Evolutionary conservation across 2,329 filamentous ascomycete genomes (phyloP), one percentile per base, ranked within the genome.

Genomic region (Colletotrichum tropicicola): DNA sequence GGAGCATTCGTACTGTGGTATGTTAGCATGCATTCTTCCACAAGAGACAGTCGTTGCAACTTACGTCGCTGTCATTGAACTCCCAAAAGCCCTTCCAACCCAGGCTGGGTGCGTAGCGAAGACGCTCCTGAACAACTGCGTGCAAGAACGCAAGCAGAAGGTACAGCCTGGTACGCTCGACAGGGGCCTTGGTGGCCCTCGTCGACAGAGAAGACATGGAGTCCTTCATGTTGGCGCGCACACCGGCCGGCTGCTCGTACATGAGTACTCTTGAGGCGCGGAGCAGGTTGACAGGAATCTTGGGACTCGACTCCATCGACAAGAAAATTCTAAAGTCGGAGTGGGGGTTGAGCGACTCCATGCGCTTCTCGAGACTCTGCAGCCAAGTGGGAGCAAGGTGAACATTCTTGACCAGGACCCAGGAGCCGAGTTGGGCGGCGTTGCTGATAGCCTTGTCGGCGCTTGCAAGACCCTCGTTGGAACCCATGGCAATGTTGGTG

Each of bases 71-170:
- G 79, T 99, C 97, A 76, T 99, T 99, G 79, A 99, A 99, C 79
- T 99, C 97, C 96, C 97, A 99, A 85, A 98, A 97, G 57, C 94
- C 93, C 83, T 97, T 98, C 96, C 96, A 99, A 66, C 96, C 96
- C 59, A 99, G 83, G 61, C 87, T 95, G 1, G 96, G 97, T 23
- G 95, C 94, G 77, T 99, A 99, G 68, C 96, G 91, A 68, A 99
- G 83, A 71, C 97, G 87, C 78, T 99, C 96, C 78, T 99, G 96
- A 10, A 98, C 90, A 37, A 99, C 94, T 6, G 96, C 97, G 75
- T 99, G 96, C 71, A 99, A 77, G 86, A 99, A 98, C 3, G 92
- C 96, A 37, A 99, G 86, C 51, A 99, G 83, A 49, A 99, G 85
- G 74, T 99, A 98, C 55, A 99, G 82, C 68, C 97, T 89, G 21